Base-by-base conservation (phyloP, 352 stramenopile species). In the Phytopythium chamaehyphon region DNA sequence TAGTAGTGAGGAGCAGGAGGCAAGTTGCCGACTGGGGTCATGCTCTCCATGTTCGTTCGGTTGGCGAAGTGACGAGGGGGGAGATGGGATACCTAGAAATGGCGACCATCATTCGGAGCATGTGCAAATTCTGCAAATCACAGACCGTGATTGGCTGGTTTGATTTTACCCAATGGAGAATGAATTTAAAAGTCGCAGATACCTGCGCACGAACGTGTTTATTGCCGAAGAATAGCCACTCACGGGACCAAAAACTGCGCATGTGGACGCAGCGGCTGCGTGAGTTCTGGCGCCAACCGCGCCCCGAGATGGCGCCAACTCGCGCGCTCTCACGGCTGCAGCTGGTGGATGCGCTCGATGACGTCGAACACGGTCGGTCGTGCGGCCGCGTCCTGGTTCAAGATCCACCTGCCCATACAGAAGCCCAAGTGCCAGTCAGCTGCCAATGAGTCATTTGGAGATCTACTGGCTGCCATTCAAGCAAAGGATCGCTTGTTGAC, bases 301-400 rank as follows among this genome's bases (percentile, higher is more conserved):
- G 22, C 8, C 18, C 22, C 43, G 43, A 49, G 24, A 39, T 49
- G 43, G 43, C 43, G 24, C 14, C 43, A 39, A 14, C 36, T 49
- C 23, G 43, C 43, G 43, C 43, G 19, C 22, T n/a, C 15, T 63
- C 38, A 63, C 19, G 38, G 38, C 39, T 59, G 46, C 39, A 68
- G 39, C 19, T 12, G 36, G 53, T 91, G 76, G 24, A 91, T 48
- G 14, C 66, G 72, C 53, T 88, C 71, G 47, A 91, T 87, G 21
- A 84, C 68, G 22, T 87, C 69, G 49, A 84, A 83, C 33, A 89
- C 77, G 39, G 69, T 73, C 54, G 81, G 81, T 46, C 81, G 66
- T 8, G 57, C 48, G 12, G 39, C 47, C 5, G 58, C 52, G 46
- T 91, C 77, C 61, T 84, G 66, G 4, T 51, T 89, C 46, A 91